Percentiles rank a stretch among this genome's conserved stretches.
These are phyloP conservation scores for Skeletonema tropicum DNA, from an alignment of 108 stramenopile species.

Conservation along the genomic window DNA sequence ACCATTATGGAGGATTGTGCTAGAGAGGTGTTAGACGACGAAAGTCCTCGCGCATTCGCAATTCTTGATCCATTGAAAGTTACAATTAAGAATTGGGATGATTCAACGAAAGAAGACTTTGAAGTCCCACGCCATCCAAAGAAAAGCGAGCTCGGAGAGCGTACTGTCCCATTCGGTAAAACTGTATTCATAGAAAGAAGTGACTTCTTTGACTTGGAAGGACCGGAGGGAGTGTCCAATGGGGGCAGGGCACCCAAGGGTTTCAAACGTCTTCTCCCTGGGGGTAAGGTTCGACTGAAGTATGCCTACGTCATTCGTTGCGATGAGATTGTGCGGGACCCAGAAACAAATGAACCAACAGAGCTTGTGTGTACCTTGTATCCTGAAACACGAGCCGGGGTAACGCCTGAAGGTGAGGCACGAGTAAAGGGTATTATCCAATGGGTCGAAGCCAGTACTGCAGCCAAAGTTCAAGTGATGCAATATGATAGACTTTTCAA, in stretches of 20 bases:
- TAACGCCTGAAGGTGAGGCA: slow-evolving; percentile 78
- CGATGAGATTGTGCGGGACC: slow-evolving; percentile 81
- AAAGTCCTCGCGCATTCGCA: slow-evolving; percentile 76
- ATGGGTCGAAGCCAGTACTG: slow-evolving; percentile 85
- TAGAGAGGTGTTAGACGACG: slow-evolving; percentile 83
- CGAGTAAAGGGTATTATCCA: slow-evolving; percentile 92
- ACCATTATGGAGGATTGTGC: slow-evolving; percentile 84
- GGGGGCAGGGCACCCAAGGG: slow-evolving; percentile 78
- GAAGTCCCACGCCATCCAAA: slow-evolving; percentile 86
- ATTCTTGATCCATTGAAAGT: slow-evolving; percentile 87
- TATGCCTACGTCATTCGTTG: slow-evolving; percentile 91
- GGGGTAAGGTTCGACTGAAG: slow-evolving; percentile 80
- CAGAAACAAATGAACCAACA: slow-evolving; percentile 66
- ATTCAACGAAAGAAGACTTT: slow-evolving; percentile 64
- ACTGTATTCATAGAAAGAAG: slow-evolving; percentile 78
- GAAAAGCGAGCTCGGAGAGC: slow-evolving; percentile 68
- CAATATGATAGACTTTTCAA: slow-evolving; percentile 90
- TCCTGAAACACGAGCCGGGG: slow-evolving; percentile 85
- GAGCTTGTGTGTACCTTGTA: slow-evolving; percentile 77
- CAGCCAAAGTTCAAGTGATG: slow-evolving; percentile 65
- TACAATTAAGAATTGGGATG: slow-evolving; percentile 86
- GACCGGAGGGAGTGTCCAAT: slow-evolving; percentile 70
- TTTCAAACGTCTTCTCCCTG: slow-evolving; percentile 84
- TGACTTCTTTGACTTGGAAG: slow-evolving; percentile 91
- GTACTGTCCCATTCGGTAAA: slow-evolving; percentile 83